Evolutionary conservation across 495 filamentous ascomycete species (phyloP), one percentile per base, ranked within the genome.

Genomic region (Annulohypoxylon moriforme): DNA sequence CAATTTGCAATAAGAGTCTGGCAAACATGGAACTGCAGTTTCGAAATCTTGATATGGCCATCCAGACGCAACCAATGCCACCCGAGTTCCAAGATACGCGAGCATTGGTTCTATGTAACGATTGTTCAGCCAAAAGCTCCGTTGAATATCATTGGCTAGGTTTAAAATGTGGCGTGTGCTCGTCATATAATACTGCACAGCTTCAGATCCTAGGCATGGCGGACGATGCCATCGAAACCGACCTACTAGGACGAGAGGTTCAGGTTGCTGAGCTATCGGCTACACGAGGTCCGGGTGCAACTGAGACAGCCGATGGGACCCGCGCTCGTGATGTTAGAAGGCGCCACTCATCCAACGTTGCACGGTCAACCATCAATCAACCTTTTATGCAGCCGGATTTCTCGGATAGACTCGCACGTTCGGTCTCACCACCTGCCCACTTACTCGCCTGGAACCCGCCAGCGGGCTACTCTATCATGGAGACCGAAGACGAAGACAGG

Each of bases 1-100:
- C 96, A 1, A 92, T 98, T 36, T 99, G 96, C 85, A 95, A 90
- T 77, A 92, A 93, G 76, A 97, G 92, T 61, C 92, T 95, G 20
- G 88, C 92, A 69, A 99, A 99, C 80, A 98, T 99, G 96, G 96
- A 98, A 74, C 87, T 91, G 27, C 94, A 94, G 65, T 99, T 98
- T 82, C 88, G 93, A 53, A 94, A 95, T 68, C 83, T 97, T 24
- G 94, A 97, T 78, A 86, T 92, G 22, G 89, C 90, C 7, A 97
- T 99, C 67, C 86, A 93, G 66, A 85, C 82, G 18, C 96, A 99
- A 74, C 96, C 96, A 8, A 98, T 99, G 93, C 96, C 95, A 9
- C 77, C 82, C 3, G 91, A 94, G 53, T 97, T 94, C 76, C 86
- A 83, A 65, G 90, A 93, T 74, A 92, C 93, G 5, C 89, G 89